Percentiles rank a stretch among this genome's conserved stretches.
These are phyloP conservation scores for Boletus rubropictus DNA, from an alignment of 768 basidiomycete species.

Conservation along the genomic window DNA sequence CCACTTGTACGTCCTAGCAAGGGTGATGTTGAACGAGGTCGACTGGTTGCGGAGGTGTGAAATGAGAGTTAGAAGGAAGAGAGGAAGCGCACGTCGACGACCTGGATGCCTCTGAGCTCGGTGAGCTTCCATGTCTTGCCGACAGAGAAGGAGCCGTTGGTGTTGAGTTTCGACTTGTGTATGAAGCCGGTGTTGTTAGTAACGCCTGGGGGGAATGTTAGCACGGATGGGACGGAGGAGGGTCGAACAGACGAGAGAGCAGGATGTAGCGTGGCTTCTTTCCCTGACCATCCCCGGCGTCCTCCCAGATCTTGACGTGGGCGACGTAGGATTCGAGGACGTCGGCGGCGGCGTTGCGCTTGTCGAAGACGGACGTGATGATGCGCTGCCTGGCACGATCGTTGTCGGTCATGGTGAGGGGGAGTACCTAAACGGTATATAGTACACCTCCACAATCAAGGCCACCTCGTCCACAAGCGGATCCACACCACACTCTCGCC, in stretches of 20 bases:
- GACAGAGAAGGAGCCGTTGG: slow-evolving; percentile 90
- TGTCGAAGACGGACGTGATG: slow-evolving; percentile 77
- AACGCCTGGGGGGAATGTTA: slow-evolving; percentile 41
- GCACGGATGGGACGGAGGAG: background rate
- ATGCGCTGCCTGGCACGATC: slow-evolving; percentile 63
- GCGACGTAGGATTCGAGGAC: slow-evolving; percentile 78
- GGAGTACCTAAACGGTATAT: slow-evolving; percentile 8
- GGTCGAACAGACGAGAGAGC: slow-evolving; percentile 69
- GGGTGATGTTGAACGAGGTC: slow-evolving; percentile 67
- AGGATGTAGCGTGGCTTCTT: slow-evolving; percentile 88
- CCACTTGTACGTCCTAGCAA: slow-evolving; percentile 90
- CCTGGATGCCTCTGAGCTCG: slow-evolving; percentile 77
- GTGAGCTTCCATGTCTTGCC: slow-evolving; percentile 92
- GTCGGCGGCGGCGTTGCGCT: slow-evolving; percentile 55
- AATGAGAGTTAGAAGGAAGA: slow-evolving; percentile 1
- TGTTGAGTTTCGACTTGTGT: slow-evolving; percentile 96
- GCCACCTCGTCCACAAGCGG: background rate
- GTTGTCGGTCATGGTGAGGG: slow-evolving; percentile 33
- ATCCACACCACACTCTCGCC: background rate
- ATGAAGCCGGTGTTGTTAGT: slow-evolving; percentile 62
- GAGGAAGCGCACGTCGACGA: slow-evolving; percentile 55
- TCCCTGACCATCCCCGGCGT: slow-evolving; percentile 64
- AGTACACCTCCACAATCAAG: background rate
- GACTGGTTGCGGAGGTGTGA: slow-evolving; percentile 39
- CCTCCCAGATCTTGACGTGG: slow-evolving; percentile 94